These are phyloP conservation scores for Zymoseptoria pseudotritici DNA, from an alignment of 2,329 filamentous ascomycete genomes.

Conservation along the genomic window DNA sequence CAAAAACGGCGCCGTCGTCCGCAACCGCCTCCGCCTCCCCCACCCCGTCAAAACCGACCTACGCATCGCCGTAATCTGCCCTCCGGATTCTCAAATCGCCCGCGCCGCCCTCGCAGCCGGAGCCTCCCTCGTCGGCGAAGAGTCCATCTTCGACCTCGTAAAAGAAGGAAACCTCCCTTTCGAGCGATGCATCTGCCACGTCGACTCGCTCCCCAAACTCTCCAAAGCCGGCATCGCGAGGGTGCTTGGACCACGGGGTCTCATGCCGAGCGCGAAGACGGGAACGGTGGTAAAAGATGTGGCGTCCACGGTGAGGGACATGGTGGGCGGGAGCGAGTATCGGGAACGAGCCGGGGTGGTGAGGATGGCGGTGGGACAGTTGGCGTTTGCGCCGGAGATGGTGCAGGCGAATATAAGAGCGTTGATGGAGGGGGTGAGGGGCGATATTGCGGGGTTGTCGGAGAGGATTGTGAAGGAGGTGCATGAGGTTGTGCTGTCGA, in stretches of 20 bases:
- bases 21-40: conserved; percentile 80
- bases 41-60: conserved; percentile 84
- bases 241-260: conserved; percentile 75
- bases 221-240: conserved; percentile 74
- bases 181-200: conserved; percentile 81
- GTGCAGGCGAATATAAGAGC: conserved; percentile 75
- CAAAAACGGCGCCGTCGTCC: conserved; percentile 79
- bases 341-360: conserved; percentile 79
- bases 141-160: conserved; percentile 74
- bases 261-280: conserved; percentile 86
- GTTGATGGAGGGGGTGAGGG: conserved; percentile 69
- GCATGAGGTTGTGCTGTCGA: conserved; percentile 71
- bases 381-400: conserved; percentile 82
- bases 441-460: conserved; percentile 60
- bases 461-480: conserved; percentile 65
- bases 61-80: conserved; percentile 82
- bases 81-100: conserved; percentile 68
- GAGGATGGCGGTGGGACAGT: conserved; percentile 80
- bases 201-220: conserved; percentile 66
- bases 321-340: conserved; percentile 80
- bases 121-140: conserved; percentile 76
- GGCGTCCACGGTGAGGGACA: conserved; percentile 64
- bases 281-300: conserved; percentile 85
- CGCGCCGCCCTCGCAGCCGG: conserved; percentile 69
- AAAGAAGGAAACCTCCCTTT: conserved; percentile 73